Evolutionary conservation across 1,284 basidiomycete genomes (phyloP), one percentile per base, ranked within the genome.

Genomic region (Cutaneotrichosporon daszewskae): DNA sequence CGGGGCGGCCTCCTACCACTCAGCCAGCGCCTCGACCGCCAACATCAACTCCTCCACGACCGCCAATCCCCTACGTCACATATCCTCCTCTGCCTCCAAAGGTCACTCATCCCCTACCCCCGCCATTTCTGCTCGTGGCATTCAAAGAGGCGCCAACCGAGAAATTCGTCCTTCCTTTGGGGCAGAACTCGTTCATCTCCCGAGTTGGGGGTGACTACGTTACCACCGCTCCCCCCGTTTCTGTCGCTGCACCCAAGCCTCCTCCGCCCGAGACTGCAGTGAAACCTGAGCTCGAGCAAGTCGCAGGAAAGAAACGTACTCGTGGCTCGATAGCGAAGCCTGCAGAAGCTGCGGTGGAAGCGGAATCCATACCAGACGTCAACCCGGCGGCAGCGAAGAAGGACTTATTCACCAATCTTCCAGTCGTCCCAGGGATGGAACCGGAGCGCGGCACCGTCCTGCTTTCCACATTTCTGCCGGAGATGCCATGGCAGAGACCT

Each of bases 101-200:
- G 18, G 58, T 56, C 4, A 43, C 51, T 25, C 55, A 57, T 2
- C 47, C 51, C 0, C 60, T 62, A 31, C 63, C 61, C 0, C 60
- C 64, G 5, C 59, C 62, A 1, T 69, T 69, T 45, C 53, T 69
- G 3, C 57, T 67, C 13, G 31, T 69, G 0, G 60, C 65, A 2
- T 69, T 69, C 60, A 65, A 62, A 37, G 65, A 67, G 18, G 40
- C 48, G 14, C 56, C 57, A 3, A 66, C 64, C 1, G 66, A 69
- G 36, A 69, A 69, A 37, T 67, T 56, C 37, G 39, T 67, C 2
- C 44, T 69, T 2, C 66, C 66, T 0, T 45, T 69, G 1, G 66
- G 66, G 1, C 28, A 46, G 3, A 35, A 54, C 26, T 62, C 62
- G 10, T 66, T 55, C 34, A 45, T 69, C 28, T 65, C 64, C 0